Percentiles rank a stretch among this genome's conserved stretches.
These are phyloP conservation scores for Daldinia sp. DNA, from an alignment of 2,329 filamentous ascomycete species.

Conservation along the genomic window DNA sequence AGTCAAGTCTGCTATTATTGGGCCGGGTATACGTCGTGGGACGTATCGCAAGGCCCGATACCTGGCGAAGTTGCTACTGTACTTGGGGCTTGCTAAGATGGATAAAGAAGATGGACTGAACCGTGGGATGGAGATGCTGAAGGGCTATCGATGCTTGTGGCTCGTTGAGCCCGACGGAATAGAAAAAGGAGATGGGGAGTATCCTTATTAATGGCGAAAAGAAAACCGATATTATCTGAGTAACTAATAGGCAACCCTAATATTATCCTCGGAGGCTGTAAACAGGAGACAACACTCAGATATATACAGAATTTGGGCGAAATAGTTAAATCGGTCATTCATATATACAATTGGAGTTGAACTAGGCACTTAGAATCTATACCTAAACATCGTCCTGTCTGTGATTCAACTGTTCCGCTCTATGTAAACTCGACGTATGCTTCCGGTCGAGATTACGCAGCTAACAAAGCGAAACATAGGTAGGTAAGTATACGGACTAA, in stretches of 20 bases:
- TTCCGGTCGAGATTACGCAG: not conserved
- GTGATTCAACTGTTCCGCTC: not conserved
- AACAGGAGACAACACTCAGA: not conserved
- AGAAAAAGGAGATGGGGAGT: not conserved
- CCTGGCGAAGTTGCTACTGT: conserved; percentile 41
- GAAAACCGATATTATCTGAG: not conserved
- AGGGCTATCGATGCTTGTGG: not conserved
- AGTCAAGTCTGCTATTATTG: conserved; percentile 44
- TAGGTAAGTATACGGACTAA: not conserved
- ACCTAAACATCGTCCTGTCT: not conserved
- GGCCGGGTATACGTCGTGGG: conserved; percentile 44
- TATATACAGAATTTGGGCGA: not conserved
- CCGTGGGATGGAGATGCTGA: not conserved
- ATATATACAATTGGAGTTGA: conserved; percentile 24
- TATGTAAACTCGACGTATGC: not conserved
- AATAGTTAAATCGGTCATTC: not conserved
- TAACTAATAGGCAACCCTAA: not conserved
- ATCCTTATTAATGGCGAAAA: not conserved
- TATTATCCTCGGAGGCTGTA: not conserved
- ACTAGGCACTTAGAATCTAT: conserved; percentile 22
- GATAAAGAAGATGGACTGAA: not conserved
- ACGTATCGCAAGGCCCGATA: conserved; percentile 39
- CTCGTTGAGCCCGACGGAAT: not conserved
- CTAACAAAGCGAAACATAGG: not conserved
- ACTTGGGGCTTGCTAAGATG: conserved; percentile 34